phyloP scores from a whole-genome alignment of 768 basidiomycete species.

The Hygrocybe coccinea region DNA sequence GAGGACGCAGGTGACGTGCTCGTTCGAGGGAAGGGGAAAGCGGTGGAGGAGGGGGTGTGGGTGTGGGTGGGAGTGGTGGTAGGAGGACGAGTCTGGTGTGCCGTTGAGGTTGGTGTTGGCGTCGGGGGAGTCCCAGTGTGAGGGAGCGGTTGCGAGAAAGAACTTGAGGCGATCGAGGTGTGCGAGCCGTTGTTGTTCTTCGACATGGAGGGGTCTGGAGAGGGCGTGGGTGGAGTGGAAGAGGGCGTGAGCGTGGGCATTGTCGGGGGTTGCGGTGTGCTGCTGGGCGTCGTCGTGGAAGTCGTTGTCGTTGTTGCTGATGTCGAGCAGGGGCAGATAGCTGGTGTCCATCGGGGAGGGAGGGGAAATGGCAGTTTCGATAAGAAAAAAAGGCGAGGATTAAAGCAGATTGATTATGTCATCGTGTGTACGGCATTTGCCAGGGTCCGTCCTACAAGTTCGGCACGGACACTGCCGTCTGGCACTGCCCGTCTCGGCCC shows the following conservation, averaged over 20 bases:
- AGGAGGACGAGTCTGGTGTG: slow-evolving; percentile 6
- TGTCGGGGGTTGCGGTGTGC: slow-evolving; percentile 44
- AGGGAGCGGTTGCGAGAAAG: slow-evolving; percentile 83
- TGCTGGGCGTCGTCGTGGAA: slow-evolving; percentile 33
- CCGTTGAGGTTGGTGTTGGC: slow-evolving; percentile 28
- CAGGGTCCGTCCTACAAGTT: too few relatives aligned
- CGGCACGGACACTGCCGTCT: neutral
- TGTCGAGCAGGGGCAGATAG: neutral
- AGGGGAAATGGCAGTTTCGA: too few relatives aligned
- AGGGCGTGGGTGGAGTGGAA: slow-evolving; percentile 41
- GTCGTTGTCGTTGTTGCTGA: neutral
- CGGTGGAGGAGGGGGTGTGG: slow-evolving; percentile 77
- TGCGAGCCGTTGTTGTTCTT: slow-evolving; percentile 67
- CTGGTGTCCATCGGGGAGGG: neutral
- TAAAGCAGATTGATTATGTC: too few relatives aligned
- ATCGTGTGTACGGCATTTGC: too few relatives aligned
- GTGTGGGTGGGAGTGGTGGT: slow-evolving; percentile 21
- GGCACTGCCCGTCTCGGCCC: neutral
- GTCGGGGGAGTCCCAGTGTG: slow-evolving; percentile 54
- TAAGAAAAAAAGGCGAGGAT: too few relatives aligned
- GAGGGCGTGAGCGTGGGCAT: slow-evolving; percentile 42
- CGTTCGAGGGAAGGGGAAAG: slow-evolving; percentile 82
- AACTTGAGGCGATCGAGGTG: slow-evolving; percentile 80
- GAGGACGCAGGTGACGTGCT: slow-evolving; percentile 84
- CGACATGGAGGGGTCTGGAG: slow-evolving; percentile 52